These are phyloP conservation scores for Ailanthus altissimus DNA, from an alignment of 345 rosid species.

Conservation along the genomic window DNA sequence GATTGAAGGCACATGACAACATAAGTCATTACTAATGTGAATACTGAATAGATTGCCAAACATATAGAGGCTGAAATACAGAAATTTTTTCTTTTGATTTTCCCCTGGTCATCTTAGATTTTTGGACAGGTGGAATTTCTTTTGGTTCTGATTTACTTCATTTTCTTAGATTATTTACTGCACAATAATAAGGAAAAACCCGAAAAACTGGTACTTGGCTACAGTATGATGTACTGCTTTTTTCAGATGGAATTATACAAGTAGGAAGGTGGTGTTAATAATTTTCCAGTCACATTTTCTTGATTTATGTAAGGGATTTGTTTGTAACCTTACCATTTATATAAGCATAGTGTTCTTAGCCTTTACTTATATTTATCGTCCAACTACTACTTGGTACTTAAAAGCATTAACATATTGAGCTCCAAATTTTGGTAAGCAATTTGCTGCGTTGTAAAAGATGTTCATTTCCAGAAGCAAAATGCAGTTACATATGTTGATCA, in stretches of 20 bases:
- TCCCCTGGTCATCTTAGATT: slow-evolving; percentile 15
- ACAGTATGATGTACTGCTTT: neutral
- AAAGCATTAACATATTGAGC: neutral
- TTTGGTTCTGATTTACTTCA: neutral
- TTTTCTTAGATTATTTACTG: neutral
- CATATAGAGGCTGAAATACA: slow-evolving; percentile 26
- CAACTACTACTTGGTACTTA: neutral
- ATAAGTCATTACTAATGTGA: slow-evolving; percentile 16
- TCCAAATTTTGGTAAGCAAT: neutral
- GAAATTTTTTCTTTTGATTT: neutral
- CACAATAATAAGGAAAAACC: slow-evolving; percentile 1
- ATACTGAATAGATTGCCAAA: slow-evolving; percentile 14
- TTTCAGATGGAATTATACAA: neutral
- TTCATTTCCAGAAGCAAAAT: neutral
- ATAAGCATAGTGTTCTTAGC: neutral
- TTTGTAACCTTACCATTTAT: neutral
- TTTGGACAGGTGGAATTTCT: neutral
- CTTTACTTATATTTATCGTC: neutral
- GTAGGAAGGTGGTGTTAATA: slow-evolving; percentile 1
- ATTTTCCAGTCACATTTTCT: neutral
- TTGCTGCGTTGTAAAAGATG: neutral
- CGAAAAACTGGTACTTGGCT: neutral
- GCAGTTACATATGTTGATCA: neutral
- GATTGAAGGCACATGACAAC: slow-evolving; percentile 7
- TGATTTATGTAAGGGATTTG: neutral